Evolutionary conservation across 345 rosid species (phyloP), one percentile per base, ranked within the genome.

Genomic region (Erysimum cheiranthoides): DNA sequence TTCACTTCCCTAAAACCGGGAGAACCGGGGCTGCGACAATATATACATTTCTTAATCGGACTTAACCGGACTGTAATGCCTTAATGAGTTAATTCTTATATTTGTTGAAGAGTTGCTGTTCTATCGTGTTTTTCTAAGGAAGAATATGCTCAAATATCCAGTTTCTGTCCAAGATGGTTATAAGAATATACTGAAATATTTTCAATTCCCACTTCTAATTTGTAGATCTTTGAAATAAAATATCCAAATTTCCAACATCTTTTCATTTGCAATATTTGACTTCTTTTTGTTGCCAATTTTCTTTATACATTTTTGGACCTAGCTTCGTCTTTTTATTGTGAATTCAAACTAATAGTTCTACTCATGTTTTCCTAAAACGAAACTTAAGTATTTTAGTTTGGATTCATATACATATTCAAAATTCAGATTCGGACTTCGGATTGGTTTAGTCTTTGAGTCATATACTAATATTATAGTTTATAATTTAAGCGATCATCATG

Each of bases 91-190:
- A n/a, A n/a, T n/a, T n/a, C n/a, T n/a, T n/a, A n/a, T 17, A 7
- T 21, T 45, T 70, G 34, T 40, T 17, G 13, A 12, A 7, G 1
- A 12, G 35, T 36, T 66, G 32, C 8, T 64, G 54, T 5, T 64
- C 31, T 16, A 30, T 4, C 32, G 30, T 46, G 6, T 47, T 7
- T 46, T 16, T 31, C n/a, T n/a, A n/a, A 12, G 31, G 43, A 46
- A n/a, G 35, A 58, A 54, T 30, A 69, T 69, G 7, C 42, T 56
- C 31, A 18, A 8, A 39, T 27, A 68, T 69, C 39, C 39, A 16
- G 21, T 8, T 31, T 45, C 50, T 46, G 4, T 51, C 52, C 46
- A 27, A 59, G 10, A 66, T 36, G 61, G 32, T 28, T 30, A 25
- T 8, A 42, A 25, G 32, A 1, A 6, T 34, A 34, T 58, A 16